A percentile compares a stretch with the other conserved stretches of the same genome.
Evolutionary conservation across 2,329 filamentous ascomycete species (phyloP).

Genomic region (Phialocephala subalpina): DNA sequence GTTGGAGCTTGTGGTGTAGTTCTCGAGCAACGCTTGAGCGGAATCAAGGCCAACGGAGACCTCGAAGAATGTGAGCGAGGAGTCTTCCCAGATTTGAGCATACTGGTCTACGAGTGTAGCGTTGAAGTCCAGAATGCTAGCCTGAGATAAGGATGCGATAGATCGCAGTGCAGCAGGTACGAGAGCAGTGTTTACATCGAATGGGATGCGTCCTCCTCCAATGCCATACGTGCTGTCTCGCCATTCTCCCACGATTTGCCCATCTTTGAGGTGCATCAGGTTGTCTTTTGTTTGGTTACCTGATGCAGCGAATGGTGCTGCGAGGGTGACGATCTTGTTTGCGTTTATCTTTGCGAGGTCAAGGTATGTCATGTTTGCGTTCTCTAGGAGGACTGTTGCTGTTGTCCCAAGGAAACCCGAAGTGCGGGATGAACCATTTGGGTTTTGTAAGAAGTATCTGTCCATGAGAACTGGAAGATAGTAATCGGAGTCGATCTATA

Average conservation of each 20-base stretch:
- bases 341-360: constrained; percentile 60
- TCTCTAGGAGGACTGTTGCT: constrained; percentile 58
- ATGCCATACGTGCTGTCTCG: constrained; percentile 67
- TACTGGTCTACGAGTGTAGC: constrained; percentile 54
- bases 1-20: constrained; percentile 53
- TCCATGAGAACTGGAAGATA: constrained; percentile 65
- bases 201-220: constrained; percentile 69
- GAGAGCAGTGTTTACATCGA: constrained; percentile 70
- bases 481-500: constrained; percentile 66
- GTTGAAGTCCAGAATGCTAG: constrained; percentile 54
- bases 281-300: constrained; percentile 59
- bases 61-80: constrained; percentile 65
- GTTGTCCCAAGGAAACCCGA: constrained; percentile 52
- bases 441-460: constrained; percentile 62
- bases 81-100: constrained; percentile 68
- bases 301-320: constrained; percentile 58
- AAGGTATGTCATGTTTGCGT: constrained; percentile 60
- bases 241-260: constrained; percentile 67
- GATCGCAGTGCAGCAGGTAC: constrained; percentile 67
- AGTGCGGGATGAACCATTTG: constrained; percentile 49
- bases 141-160: constrained; percentile 59
- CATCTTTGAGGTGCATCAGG: constrained; percentile 63
- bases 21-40: constrained; percentile 55
- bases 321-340: constrained; percentile 64
- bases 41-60: constrained; percentile 51